Base-by-base conservation (phyloP, 2,329 filamentous ascomycete genomes). In the Trichoderma afroharzianum region DNA sequence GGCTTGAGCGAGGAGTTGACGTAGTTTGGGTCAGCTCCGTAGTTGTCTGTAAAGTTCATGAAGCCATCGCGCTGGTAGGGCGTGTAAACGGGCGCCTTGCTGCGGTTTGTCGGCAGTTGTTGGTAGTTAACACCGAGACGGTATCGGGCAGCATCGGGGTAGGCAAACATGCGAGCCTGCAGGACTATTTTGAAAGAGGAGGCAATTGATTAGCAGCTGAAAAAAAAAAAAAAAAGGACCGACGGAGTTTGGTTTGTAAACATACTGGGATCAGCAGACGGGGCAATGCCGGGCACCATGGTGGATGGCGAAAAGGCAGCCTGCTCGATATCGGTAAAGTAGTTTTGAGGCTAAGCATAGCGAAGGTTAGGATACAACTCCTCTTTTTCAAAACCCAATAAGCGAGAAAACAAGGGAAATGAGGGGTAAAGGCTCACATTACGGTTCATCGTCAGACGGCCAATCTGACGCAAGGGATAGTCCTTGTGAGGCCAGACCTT, bases 401-500 rank as follows among this genome's bases (percentile, higher is more conserved):
- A 50, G 8, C n/a, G 11, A 43, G 36, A 55, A 32, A 26, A 32
- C 59, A 26, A 14, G 21, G 15, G 6, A 36, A 30, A 43, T n/a
- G 26, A 21, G n/a, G 14, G 11, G 28, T 6, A 58, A 32, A n/a
- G n/a, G 91, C 73, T 87, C 79, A 85, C 82, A 77, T 93, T 93
- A 43, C 86, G 86, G 80, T 93, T 90, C 21, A 94, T 80, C 43
- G 89, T 90, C 78, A 93, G 84, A 75, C 90, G 88, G 63, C 92
- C 92, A 12, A 93, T 81, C 63, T 86, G 85, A 5, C 88, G 88
- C 70, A 93, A 84, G 1, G 92, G 92, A 2, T 90, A 90, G 6
- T 88, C 77, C 73, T 93, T 90, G 74, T 92, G 89, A 0, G 91
- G 91, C 53, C 92, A 86, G 71, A 93, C 87, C 81, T 93, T 93